A percentile compares a stretch with the other conserved stretches of the same genome.
These are phyloP conservation scores for Phyllosticta citribraziliensis DNA, from an alignment of 2,329 filamentous ascomycete genomes.

Conservation along the genomic window DNA sequence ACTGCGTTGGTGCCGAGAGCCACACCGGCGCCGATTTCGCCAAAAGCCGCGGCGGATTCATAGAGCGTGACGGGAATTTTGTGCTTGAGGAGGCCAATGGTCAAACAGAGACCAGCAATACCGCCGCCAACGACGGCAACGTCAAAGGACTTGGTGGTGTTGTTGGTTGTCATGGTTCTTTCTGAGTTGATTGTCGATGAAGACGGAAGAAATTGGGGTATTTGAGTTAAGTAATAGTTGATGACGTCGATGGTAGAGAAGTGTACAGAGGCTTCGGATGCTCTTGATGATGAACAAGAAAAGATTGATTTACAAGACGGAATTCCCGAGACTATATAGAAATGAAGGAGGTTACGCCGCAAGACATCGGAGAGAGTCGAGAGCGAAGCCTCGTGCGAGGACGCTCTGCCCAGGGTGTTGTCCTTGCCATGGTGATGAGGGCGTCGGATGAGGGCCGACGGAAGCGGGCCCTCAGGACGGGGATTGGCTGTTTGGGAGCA, in stretches of 20 bases:
- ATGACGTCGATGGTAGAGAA: not conserved
- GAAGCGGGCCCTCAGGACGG: not conserved
- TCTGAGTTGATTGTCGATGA: not conserved
- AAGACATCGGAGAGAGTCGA: not conserved
- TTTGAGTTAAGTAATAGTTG: not conserved
- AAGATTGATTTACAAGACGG: not conserved
- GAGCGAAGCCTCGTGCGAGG: conserved; percentile 2
- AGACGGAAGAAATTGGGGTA: not conserved
- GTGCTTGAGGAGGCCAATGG: conserved; percentile 41
- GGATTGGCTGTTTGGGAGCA: not conserved
- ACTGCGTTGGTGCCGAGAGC: conserved; percentile 47
- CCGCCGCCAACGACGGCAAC: conserved; percentile 52
- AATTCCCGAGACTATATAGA: not conserved
- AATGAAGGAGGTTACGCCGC: not conserved
- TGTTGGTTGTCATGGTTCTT: conserved; percentile 21
- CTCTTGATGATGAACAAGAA: not conserved
- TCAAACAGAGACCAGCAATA: conserved; percentile 47
- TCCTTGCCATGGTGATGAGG: not conserved
- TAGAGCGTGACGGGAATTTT: conserved; percentile 43
- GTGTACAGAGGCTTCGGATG: not conserved
- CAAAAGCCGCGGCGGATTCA: conserved; percentile 45
- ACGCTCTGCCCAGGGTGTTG: not conserved
- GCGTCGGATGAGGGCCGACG: conserved; percentile 9
- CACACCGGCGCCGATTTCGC: conserved; percentile 50
- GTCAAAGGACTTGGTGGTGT: conserved; percentile 23